A percentile compares a stretch with the other conserved stretches of the same genome.
These are phyloP conservation scores for Ustilago loliicola DNA, from an alignment of 1,284 basidiomycete genomes.

Conservation along the genomic window DNA sequence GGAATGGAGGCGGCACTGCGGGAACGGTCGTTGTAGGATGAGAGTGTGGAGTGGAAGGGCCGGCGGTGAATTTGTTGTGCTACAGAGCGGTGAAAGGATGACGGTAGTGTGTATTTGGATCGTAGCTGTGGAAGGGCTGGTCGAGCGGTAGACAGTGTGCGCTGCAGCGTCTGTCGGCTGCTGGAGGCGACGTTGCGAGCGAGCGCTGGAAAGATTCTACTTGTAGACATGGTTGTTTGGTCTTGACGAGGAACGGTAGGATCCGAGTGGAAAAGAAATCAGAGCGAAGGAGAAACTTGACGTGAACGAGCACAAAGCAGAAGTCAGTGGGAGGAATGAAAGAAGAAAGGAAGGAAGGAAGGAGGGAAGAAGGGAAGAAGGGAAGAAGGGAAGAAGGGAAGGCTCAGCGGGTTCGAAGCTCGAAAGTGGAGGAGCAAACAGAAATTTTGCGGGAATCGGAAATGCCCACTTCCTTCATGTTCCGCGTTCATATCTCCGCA, in stretches of 20 bases:
- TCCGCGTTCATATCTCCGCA: background rate
- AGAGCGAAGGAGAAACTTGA: background rate
- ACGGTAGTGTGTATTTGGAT: constrained; percentile 8
- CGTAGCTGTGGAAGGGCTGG: constrained; percentile 2
- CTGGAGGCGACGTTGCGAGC: constrained; percentile 29
- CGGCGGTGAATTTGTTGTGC: background rate
- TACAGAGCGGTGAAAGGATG: background rate
- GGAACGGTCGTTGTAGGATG: constrained; percentile 6
- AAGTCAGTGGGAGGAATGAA: background rate
- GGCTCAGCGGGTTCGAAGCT: background rate
- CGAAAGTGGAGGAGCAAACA: constrained; percentile 11
- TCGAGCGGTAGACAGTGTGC: background rate
- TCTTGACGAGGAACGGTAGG: no score
- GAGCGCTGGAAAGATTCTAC: constrained; percentile 1
- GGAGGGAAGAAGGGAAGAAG: no score
- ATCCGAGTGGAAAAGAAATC: background rate
- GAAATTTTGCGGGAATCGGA: constrained; percentile 4
- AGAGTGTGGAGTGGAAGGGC: constrained; percentile 8
- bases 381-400: background rate
- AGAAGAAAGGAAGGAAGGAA: background rate
- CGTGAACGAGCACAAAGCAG: background rate
- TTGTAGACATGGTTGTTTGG: constrained; percentile 29
- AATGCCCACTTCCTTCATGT: constrained; percentile 4
- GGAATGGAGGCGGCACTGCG: constrained; percentile 22
- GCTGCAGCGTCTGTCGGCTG: constrained; percentile 14